phyloP scores from a whole-genome alignment of 768 basidiomycete genomes.

The Collybiopsis luxurians region DNA sequence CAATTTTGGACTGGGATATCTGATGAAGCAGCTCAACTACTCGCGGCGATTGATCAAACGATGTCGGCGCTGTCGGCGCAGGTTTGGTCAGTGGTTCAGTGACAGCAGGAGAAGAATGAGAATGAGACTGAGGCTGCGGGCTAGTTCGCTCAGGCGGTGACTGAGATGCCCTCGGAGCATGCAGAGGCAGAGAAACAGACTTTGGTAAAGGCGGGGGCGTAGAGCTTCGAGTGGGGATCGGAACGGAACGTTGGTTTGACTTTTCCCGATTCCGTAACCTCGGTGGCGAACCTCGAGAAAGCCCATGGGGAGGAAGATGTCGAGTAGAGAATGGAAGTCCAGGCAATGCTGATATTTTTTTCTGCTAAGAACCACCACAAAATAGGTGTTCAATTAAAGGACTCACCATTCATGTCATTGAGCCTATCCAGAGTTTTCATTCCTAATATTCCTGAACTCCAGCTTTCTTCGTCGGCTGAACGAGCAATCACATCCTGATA shows the following conservation, averaged over 20 bases:
- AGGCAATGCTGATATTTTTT: constrained; percentile 18
- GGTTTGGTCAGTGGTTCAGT: constrained; percentile 18
- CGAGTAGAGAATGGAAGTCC: constrained; percentile 53
- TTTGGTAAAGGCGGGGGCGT: constrained; percentile 84
- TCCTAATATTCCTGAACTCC: constrained; percentile 74
- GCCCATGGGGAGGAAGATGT: constrained; percentile 39
- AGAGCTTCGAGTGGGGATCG: constrained; percentile 52
- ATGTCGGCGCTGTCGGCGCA: constrained; percentile 31
- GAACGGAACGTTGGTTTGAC: constrained; percentile 38
- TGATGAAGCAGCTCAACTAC: constrained; percentile 76
- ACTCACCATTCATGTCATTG: constrained; percentile 65
- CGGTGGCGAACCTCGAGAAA: constrained; percentile 49
- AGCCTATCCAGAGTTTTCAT: constrained; percentile 71
- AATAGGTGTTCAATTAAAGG: not conserved
- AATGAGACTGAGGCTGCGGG: constrained; percentile 23
- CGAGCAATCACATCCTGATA: constrained; percentile 65
- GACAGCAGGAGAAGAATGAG: constrained; percentile 16
- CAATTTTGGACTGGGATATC: constrained; percentile 59
- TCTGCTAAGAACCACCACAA: not conserved
- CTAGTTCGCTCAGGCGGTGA: constrained; percentile 25
- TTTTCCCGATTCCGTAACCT: constrained; percentile 57
- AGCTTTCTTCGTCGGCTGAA: constrained; percentile 67
- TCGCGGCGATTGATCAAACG: constrained; percentile 63
- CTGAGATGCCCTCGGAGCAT: constrained; percentile 49
- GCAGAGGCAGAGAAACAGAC: constrained; percentile 75